Conservation (phyloP, 2,329 filamentous ascomycete species). For the Hysterium pulicare region DNA sequence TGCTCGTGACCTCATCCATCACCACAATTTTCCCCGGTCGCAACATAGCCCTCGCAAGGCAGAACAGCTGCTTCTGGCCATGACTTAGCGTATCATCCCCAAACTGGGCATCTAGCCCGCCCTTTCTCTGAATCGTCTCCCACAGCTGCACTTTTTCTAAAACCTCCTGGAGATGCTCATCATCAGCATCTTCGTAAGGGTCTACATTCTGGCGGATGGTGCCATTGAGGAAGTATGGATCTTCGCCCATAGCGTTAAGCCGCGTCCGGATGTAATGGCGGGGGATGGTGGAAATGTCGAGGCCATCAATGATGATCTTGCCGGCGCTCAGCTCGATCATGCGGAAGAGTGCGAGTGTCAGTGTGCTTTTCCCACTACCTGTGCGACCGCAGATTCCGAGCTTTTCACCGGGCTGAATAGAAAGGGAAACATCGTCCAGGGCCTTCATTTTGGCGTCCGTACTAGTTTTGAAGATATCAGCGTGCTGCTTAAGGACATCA, state of each 20-base stretch:
- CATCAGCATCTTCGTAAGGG: constrained; percentile 27
- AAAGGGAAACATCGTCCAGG: not conserved
- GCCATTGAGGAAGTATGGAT: constrained; percentile 44
- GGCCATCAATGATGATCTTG: constrained; percentile 41
- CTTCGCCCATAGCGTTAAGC: constrained; percentile 45
- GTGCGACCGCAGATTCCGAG: constrained; percentile 50
- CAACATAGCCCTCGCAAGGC: constrained; percentile 56
- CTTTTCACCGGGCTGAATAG: constrained; percentile 11
- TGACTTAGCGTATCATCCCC: constrained; percentile 4
- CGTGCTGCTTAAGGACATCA: not conserved
- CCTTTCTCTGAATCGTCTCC: constrained; percentile 22
- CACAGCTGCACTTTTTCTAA: constrained; percentile 44
- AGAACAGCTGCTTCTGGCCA: constrained; percentile 63
- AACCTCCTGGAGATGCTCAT: constrained; percentile 18
- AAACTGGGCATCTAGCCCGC: constrained; percentile 11
- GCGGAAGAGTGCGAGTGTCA: constrained; percentile 43
- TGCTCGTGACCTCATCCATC: constrained; percentile 14
- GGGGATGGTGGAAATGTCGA: constrained; percentile 42
- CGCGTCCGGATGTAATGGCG: constrained; percentile 38
- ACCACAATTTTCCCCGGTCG: constrained; percentile 12
- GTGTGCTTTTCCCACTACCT: constrained; percentile 47
- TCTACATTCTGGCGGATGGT: constrained; percentile 47
- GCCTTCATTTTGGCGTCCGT: not conserved
- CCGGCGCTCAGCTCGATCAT: constrained; percentile 41
- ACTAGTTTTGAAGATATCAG: not conserved